These are phyloP conservation scores for Porcisia deanei DNA, from an alignment of 208 protist species.

Conservation along the genomic window DNA sequence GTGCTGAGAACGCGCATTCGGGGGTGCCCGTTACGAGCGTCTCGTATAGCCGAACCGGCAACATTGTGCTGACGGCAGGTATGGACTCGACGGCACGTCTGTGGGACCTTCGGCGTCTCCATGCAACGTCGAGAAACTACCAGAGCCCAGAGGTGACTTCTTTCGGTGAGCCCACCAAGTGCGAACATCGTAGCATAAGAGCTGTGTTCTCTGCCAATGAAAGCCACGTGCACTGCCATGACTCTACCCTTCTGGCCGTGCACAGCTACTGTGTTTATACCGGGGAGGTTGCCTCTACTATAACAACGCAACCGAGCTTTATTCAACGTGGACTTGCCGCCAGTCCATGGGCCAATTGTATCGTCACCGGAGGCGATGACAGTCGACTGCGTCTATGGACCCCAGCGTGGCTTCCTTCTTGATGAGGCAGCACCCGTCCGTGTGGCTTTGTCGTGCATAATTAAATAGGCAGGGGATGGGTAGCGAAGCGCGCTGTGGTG, in stretches of 20 bases:
- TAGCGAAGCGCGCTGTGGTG: not conserved
- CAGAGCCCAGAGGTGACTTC: slow-evolving; percentile 54
- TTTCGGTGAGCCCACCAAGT: slow-evolving; percentile 78
- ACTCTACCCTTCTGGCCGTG: slow-evolving; percentile 58
- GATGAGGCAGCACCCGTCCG: not conserved
- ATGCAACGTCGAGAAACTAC: slow-evolving; percentile 26
- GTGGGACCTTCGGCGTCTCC: slow-evolving; percentile 74
- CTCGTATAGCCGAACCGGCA: slow-evolving; percentile 76
- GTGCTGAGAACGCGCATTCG: slow-evolving; percentile 64
- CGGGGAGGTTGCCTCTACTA: slow-evolving; percentile 51
- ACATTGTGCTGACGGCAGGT: slow-evolving; percentile 77
- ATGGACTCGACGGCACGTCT: slow-evolving; percentile 83
- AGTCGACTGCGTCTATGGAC: slow-evolving; percentile 82
- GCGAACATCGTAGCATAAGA: slow-evolving; percentile 70
- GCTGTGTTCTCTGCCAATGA: slow-evolving; percentile 76
- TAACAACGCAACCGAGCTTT: slow-evolving; percentile 61
- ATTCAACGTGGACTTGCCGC: slow-evolving; percentile 63
- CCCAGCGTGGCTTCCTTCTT: slow-evolving; percentile 55
- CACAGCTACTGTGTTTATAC: slow-evolving; percentile 77
- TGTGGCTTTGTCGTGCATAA: not conserved
- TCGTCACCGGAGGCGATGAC: slow-evolving; percentile 84
- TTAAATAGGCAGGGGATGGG: not conserved
- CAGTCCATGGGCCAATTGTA: slow-evolving; percentile 51
- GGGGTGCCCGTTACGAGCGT: slow-evolving; percentile 82
- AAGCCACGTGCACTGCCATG: slow-evolving; percentile 71